Percentiles rank a stretch among this genome's conserved stretches.
Evolutionary conservation across 1,139 yeast genomes (phyloP).

Genomic region (Suhomyces coccinellae): DNA sequence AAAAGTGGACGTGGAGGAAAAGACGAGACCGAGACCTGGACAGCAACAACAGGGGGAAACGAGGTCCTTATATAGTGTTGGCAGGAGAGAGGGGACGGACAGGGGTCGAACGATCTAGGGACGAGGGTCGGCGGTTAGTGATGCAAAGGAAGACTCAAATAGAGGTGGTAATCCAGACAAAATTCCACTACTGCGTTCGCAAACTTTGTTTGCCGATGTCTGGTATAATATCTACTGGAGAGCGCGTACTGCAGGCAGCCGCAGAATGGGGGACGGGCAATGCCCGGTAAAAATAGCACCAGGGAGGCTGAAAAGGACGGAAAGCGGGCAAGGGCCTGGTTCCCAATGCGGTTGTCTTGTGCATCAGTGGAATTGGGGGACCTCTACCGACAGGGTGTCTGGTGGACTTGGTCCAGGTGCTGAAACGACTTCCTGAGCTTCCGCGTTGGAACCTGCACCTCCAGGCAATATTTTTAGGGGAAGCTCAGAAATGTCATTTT

Average conservation of each 20-base stretch:
- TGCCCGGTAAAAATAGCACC: slow-evolving; percentile 1
- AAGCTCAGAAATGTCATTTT: not conserved
- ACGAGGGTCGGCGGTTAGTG: too few relatives aligned
- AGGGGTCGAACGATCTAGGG: not conserved
- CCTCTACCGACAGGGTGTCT: too few relatives aligned
- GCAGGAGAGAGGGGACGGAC: not conserved
- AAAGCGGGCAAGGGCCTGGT: not conserved
- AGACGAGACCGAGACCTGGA: not conserved
- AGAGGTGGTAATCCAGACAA: not conserved
- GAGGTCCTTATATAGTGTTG: not conserved
- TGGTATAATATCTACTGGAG: not conserved
- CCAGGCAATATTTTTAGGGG: not conserved
- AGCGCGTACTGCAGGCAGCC: slow-evolving; percentile 8
- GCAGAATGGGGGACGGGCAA: not conserved
- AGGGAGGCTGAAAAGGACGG: not conserved
- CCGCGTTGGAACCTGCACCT: not conserved
- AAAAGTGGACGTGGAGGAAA: slow-evolving; percentile 1
- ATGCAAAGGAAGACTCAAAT: not conserved
- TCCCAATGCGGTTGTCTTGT: too few relatives aligned
- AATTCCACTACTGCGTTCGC: not conserved
- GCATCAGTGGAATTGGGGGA: too few relatives aligned
- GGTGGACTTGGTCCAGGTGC: not conserved
- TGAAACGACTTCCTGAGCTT: not conserved
- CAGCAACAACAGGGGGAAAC: not conserved
- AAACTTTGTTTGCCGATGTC: slow-evolving; percentile 10